These are phyloP conservation scores for Astraeus odoratus DNA, from an alignment of 768 basidiomycete species.

Conservation along the genomic window DNA sequence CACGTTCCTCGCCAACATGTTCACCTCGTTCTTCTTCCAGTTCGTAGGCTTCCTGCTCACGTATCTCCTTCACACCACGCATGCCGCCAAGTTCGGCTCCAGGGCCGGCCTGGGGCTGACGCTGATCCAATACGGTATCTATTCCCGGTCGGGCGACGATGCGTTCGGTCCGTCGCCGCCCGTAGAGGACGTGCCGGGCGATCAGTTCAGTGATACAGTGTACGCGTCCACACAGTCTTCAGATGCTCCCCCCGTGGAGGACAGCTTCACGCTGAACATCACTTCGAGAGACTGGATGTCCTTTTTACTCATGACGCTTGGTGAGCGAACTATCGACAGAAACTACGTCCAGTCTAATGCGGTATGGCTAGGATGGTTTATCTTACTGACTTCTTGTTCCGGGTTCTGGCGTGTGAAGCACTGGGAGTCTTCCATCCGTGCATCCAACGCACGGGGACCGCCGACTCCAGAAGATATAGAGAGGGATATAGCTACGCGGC, in stretches of 20 bases:
- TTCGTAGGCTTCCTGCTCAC: constrained; percentile 91
- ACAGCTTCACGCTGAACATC: constrained; percentile 24
- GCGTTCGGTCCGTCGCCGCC: constrained; percentile 21
- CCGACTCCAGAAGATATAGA: constrained; percentile 37
- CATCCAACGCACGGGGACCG: constrained; percentile 23
- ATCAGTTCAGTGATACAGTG: constrained; percentile 14
- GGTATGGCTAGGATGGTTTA: constrained; percentile 79
- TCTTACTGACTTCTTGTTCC: constrained; percentile 76
- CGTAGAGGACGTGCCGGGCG: constrained; percentile 12
- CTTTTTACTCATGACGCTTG: constrained; percentile 87
- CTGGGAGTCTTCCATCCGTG: constrained; percentile 69
- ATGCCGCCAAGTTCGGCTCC: constrained; percentile 90
- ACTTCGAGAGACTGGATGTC: constrained; percentile 82
- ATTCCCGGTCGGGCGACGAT: constrained; percentile 40
- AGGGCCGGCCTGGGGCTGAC: constrained; percentile 94
- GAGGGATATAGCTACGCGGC: constrained; percentile 44
- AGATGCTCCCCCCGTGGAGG: constrained; percentile 15
- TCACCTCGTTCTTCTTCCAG: constrained; percentile 95
- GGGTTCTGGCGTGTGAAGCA: constrained; percentile 82
- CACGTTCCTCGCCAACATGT: constrained; percentile 69
- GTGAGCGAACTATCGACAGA: constrained; percentile 29
- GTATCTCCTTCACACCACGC: constrained; percentile 85
- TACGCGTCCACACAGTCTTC: constrained; percentile 17
- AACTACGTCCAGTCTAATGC: no score
- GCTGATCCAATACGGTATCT: constrained; percentile 87